Base-by-base conservation (phyloP, 257 asterid species). In the Plantago major region DNA sequence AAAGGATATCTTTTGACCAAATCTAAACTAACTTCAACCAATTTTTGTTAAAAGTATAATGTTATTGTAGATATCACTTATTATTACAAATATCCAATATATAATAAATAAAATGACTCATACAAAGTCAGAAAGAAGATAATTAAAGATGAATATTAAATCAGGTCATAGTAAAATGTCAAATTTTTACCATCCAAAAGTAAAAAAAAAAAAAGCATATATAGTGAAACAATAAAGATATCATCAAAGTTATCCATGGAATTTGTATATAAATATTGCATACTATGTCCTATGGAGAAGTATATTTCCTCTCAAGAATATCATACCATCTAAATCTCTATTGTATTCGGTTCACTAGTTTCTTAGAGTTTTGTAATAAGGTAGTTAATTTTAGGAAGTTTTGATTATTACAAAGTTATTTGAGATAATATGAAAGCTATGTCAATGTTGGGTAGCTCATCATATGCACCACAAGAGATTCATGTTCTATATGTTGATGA, bases 401-500 rank as follows among this genome's bases (percentile, higher is more conserved):
- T 33, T 33, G 40, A 33, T 33, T 33, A 33, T 5, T 33, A 33
- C 40, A 16, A 18, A 10, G 9, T 12, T 3, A 3, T 9, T 12
- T 7, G 6, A 53, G 0, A 22, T 10, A 52, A 3, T 15, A 53
- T 53, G 42, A 12, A 26, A 12, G 4, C 8, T n/a, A 6, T 26
- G 58, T 26, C 12, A 2, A 15, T 12, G 9, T 2, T 5, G 28
- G 40, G 14, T 5, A 9, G 9, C 4, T 40, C 58, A 42, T 53
- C n/a, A 10, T 26, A 5, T 6, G 58, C 14, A 16, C 3, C 40
- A 33, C 6, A 53, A 53, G 9, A 47, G 51, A 54, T 59, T 22
- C 71, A 64, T 53, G 74, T 73, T 55, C 67, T 73, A 16, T 67
- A 63, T 37, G 78, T 67, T 9, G 77, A 72, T 15, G 63, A 72